Conservation (phyloP, 768 basidiomycete genomes). For the Rhodotorula sphaerocarpa region DNA sequence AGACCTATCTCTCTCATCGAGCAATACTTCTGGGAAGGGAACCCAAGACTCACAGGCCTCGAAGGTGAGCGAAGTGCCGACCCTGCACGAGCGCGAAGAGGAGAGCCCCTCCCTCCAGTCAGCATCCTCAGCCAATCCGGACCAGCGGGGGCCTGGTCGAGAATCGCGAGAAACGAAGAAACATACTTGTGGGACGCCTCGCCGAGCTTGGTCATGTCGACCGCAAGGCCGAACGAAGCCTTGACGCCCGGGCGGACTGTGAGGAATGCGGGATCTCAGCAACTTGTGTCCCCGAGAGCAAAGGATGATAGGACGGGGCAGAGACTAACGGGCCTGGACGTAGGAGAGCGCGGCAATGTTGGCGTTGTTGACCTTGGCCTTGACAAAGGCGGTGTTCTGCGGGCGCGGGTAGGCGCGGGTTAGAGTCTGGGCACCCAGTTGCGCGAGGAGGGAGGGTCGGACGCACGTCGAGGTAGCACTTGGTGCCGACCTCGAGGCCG, state of each 20-base stretch:
- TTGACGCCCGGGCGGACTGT: slow-evolving; percentile 92
- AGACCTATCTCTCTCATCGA: too few relatives aligned
- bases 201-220: slow-evolving; percentile 72
- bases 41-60: slow-evolving; percentile 30
- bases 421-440: too few relatives aligned
- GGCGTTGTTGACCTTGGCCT: slow-evolving; percentile 83
- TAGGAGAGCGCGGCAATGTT: slow-evolving; percentile 51
- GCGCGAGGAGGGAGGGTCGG: background rate
- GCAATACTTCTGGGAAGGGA: too few relatives aligned
- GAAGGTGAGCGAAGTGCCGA: slow-evolving; percentile 48
- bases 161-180: background rate
- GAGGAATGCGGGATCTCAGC: slow-evolving; percentile 46
- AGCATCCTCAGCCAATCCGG: slow-evolving; percentile 39
- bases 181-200: background rate
- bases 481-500: slow-evolving; percentile 86
- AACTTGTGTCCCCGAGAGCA: background rate
- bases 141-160: slow-evolving; percentile 24
- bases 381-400: slow-evolving; percentile 67
- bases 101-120: slow-evolving; percentile 34
- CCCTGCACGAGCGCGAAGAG: slow-evolving; percentile 35
- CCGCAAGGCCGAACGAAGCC: slow-evolving; percentile 82
- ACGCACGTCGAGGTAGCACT: slow-evolving; percentile 60
- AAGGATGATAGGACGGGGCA: background rate
- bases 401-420: background rate
- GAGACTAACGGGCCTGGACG: background rate